Percentiles rank a stretch among this genome's conserved stretches.
phyloP scores from a whole-genome alignment of 2,329 filamentous ascomycete genomes.

The Drechslerella coelobrocha region DNA sequence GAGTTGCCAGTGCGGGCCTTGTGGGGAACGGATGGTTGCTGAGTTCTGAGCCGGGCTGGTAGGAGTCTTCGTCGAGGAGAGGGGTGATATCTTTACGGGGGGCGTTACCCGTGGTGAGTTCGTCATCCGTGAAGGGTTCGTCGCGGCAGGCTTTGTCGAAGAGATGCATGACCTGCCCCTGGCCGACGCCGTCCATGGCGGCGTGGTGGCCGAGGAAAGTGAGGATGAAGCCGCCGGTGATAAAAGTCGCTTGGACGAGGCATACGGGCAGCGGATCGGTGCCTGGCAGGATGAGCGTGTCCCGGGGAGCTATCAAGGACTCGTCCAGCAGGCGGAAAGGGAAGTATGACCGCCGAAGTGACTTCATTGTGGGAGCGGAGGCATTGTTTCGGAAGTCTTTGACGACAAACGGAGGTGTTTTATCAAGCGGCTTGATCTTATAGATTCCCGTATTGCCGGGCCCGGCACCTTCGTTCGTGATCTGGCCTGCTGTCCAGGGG shows the following conservation, averaged over 20 bases:
- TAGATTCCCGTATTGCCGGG: constrained; percentile 56
- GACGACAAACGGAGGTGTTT: constrained; percentile 58
- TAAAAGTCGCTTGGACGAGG: constrained; percentile 62
- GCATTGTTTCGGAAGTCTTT: constrained; percentile 59
- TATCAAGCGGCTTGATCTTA: constrained; percentile 58
- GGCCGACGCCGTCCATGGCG: constrained; percentile 64
- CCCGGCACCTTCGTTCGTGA: constrained; percentile 57
- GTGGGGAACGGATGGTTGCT: constrained; percentile 57
- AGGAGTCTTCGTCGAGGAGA: constrained; percentile 58
- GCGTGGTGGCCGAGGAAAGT: constrained; percentile 63
- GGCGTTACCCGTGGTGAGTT: constrained; percentile 61
- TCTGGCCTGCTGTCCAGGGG: constrained; percentile 62
- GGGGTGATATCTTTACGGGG: constrained; percentile 58
- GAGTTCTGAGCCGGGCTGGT: constrained; percentile 57
- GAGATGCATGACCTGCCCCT: constrained; percentile 61
- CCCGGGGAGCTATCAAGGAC: constrained; percentile 59
- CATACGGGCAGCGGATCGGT: constrained; percentile 58
- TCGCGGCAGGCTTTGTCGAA: constrained; percentile 63
- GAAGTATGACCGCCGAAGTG: constrained; percentile 58
- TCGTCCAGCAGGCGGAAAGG: constrained; percentile 64
- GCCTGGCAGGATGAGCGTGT: constrained; percentile 58
- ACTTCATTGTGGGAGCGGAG: constrained; percentile 58
- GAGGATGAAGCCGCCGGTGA: constrained; percentile 63
- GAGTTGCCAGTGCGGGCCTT: constrained; percentile 37
- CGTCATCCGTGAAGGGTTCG: constrained; percentile 61